Conservation (phyloP, 139 green algal species). For the Chlorella sorokiniana region DNA sequence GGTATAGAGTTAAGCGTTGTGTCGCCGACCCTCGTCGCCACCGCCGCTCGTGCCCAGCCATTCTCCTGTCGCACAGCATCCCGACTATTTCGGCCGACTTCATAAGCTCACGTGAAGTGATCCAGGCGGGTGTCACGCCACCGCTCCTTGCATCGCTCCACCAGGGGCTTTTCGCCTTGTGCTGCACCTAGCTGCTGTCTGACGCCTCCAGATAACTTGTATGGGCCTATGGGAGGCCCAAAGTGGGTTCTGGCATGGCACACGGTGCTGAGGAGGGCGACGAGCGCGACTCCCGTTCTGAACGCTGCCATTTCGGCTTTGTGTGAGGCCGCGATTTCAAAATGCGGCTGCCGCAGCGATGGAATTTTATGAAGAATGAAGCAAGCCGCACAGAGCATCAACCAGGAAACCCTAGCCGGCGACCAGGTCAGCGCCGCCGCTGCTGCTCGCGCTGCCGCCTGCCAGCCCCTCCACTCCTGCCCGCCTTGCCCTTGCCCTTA, state of each 20-base stretch:
- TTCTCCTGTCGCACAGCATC: no score
- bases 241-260: not conserved
- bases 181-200: not conserved
- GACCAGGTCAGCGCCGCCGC: not conserved
- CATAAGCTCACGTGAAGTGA: constrained; percentile 28
- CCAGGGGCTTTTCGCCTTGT: not conserved
- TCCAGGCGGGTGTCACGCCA: constrained; percentile 31
- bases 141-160: constrained; percentile 12
- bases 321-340: not conserved
- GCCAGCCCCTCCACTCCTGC: not conserved
- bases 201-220: not conserved
- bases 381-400: no score
- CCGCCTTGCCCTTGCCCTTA: not conserved
- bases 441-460: not conserved
- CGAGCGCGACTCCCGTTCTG: not conserved
- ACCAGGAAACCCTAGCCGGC: not conserved
- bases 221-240: not conserved
- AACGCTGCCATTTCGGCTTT: not conserved
- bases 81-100: not conserved
- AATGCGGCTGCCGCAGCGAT: no score
- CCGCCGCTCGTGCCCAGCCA: no score
- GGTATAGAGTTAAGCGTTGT: not conserved
- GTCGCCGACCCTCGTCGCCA: no score
- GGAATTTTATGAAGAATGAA: no score
- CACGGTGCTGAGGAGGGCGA: not conserved